Evolutionary conservation across 129 eudicot species (phyloP), one percentile per base, ranked within the genome.

Genomic region (Helianthus tuberosus): DNA sequence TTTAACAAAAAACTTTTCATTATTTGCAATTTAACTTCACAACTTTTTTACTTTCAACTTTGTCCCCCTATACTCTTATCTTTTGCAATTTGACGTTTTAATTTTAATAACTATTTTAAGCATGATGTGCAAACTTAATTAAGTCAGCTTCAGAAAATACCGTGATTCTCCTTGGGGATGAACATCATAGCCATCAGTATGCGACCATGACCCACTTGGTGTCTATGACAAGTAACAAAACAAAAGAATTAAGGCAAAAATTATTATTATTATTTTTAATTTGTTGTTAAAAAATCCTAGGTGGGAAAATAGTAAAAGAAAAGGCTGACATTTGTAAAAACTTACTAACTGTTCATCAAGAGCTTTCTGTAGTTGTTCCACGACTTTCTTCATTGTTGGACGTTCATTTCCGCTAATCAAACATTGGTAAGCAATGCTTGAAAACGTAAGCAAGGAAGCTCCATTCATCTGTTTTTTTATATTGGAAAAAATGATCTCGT

Each of bases 341-440:
- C 59, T 64, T 47, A 38, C 70, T 48, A 9, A 32, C 13, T 73
- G 77, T 12, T 32, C 6, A 60, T 61, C 11, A 6, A 73, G 48
- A 73, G 70, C 77, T 51, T 62, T 15, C 11, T 73, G 36, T 62
- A 73, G 70, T 11, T 62, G 48, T 25, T 61, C 14, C 20, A 62
- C 70, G 17, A 73, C 59, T 1, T 29, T 3, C 11, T 7, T 61
- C 77, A 73, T 73, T 15, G 77, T 29, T 14, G 77, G 77, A 1
- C 77, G 69, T 9, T 61, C 50, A 10, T 14, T 3, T 32, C 77
- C 38, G 36, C 6, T 73, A 13, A 1, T 62, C 29, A 73, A 60
- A 36, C 77, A 73, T 29, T 60, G 36, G 49, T 27, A 46, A 49
- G 77, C 77, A 47, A 73, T 9, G 16, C 17, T 4, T 11, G 59